These are phyloP conservation scores for Stereocaulon alpinum DNA, from an alignment of 495 filamentous ascomycete species.

Conservation along the genomic window DNA sequence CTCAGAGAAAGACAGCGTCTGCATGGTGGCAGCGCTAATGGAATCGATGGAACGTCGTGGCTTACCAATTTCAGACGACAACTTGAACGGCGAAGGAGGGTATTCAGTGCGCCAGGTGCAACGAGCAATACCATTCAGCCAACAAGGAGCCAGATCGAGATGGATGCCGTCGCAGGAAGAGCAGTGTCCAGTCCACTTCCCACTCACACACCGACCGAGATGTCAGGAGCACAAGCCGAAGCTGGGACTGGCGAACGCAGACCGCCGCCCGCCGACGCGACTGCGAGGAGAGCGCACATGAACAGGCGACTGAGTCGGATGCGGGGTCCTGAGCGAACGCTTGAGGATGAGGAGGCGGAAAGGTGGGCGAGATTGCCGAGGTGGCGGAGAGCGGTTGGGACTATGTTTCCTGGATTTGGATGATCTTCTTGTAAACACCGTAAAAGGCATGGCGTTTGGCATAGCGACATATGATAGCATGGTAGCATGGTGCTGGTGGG, in stretches of 20 bases:
- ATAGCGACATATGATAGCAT: too few relatives aligned
- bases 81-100: conserved; percentile 1
- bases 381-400: conserved; percentile 7
- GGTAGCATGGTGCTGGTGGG: too few relatives aligned
- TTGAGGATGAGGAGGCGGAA: conserved; percentile 16
- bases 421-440: background rate
- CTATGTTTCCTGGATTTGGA: conserved; percentile 13
- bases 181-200: background rate
- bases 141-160: conserved; percentile 13
- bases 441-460: background rate
- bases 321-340: background rate
- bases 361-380: conserved; percentile 14
- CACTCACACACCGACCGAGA: background rate
- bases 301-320: background rate
- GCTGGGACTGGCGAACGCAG: background rate
- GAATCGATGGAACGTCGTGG: background rate
- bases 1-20: conserved; percentile 14
- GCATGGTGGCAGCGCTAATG: background rate
- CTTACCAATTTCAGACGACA: conserved; percentile 1
- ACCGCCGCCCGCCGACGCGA: background rate
- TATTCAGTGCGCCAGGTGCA: background rate
- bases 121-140: background rate
- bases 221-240: background rate
- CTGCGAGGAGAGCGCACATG: conserved; percentile 6
- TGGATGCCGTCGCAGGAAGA: background rate